Evolutionary conservation across 2,329 filamentous ascomycete genomes (phyloP).

Genomic region (Alternaria sp.): DNA sequence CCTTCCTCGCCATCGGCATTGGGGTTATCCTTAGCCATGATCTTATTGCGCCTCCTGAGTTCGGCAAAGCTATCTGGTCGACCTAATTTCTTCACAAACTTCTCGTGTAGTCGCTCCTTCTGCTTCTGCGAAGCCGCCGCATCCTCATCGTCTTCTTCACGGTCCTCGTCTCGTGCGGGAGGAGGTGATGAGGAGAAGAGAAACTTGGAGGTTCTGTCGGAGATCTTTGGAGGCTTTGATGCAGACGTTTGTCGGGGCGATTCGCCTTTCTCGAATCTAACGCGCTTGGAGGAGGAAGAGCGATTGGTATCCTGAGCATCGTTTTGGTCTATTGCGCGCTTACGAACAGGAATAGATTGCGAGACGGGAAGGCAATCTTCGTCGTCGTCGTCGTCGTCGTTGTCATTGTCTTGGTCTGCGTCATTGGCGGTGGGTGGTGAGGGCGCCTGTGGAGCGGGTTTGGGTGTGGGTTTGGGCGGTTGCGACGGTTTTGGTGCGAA

Average conservation of each 20-base stretch:
- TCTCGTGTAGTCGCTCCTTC: constrained; percentile 78
- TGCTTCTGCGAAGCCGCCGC: constrained; percentile 63
- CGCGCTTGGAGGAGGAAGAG: constrained; percentile 52
- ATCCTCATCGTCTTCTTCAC: constrained; percentile 53
- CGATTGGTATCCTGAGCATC: constrained; percentile 41
- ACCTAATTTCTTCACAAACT: constrained; percentile 90
- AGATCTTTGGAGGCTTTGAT: constrained; percentile 49
- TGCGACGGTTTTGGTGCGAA: constrained; percentile 64
- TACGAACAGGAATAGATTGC: constrained; percentile 25
- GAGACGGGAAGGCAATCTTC: constrained; percentile 26
- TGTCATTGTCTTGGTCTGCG: constrained; percentile 7
- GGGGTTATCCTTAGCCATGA: constrained; percentile 63
- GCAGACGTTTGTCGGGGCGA: constrained; percentile 34
- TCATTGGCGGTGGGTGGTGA: constrained; percentile 33
- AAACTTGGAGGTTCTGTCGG: constrained; percentile 65
- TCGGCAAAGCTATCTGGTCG: constrained; percentile 80
- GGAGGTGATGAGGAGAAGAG: constrained; percentile 65
- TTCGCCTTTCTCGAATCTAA: constrained; percentile 34
- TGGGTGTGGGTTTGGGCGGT: constrained; percentile 40
- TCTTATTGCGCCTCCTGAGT: constrained; percentile 67
- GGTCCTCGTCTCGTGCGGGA: constrained; percentile 41
- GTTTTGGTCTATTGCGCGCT: constrained; percentile 51
- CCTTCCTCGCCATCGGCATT: constrained; percentile 61
- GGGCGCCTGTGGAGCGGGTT: constrained; percentile 24
- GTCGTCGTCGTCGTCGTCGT: constrained; percentile 24